These are phyloP conservation scores for Bolboschoenoplectus hybrid DNA, from an alignment of 202 grass and related monocot genomes.

Conservation along the genomic window DNA sequence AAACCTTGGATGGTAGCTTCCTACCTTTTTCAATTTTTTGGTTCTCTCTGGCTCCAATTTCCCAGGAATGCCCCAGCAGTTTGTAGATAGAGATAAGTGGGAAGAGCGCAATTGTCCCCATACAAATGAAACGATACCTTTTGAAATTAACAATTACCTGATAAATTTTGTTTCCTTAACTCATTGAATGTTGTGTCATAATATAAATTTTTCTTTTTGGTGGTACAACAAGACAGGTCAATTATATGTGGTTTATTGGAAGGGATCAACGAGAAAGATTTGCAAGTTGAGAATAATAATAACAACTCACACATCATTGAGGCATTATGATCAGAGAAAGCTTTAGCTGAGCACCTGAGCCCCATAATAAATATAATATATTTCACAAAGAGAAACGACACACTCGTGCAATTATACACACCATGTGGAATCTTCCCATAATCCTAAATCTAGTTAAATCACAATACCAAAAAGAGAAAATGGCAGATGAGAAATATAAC, in stretches of 20 bases:
- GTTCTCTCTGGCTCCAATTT: too few relatives aligned
- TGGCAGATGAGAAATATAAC: slow-evolving; percentile 7
- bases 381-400: background rate
- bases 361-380: slow-evolving; percentile 18
- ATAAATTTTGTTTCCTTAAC: background rate
- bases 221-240: background rate
- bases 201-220: background rate
- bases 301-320: background rate
- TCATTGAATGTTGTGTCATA: background rate
- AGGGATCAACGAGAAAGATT: background rate
- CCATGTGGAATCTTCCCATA: background rate
- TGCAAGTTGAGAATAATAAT: background rate
- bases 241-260: background rate
- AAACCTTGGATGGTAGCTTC: too few relatives aligned
- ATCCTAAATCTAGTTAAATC: slow-evolving; percentile 29
- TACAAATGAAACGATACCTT: background rate
- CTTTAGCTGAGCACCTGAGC: background rate
- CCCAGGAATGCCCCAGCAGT: too few relatives aligned
- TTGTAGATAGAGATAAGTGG: too few relatives aligned
- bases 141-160: background rate
- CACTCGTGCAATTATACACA: slow-evolving; percentile 25
- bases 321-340: background rate
- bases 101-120: too few relatives aligned
- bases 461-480: slow-evolving; percentile 1
- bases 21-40: too few relatives aligned